Percentiles rank a stretch among this genome's conserved stretches.
These are phyloP conservation scores for Drechslerella coelobrocha DNA, from an alignment of 2,329 filamentous ascomycete species.

Conservation along the genomic window DNA sequence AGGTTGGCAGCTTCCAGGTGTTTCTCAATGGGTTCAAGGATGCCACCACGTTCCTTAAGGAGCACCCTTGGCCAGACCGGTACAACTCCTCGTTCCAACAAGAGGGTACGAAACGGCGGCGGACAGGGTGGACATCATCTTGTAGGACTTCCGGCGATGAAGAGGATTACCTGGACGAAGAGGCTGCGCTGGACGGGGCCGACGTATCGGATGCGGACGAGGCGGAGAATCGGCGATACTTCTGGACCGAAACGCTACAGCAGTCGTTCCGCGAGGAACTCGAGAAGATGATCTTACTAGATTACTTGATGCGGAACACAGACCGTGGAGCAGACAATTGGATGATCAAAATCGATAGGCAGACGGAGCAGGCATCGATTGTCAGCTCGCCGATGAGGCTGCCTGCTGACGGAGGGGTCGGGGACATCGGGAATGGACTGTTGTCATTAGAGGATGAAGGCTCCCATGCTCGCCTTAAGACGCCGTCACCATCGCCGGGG, in stretches of 20 bases:
- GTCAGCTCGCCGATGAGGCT: constrained; percentile 76
- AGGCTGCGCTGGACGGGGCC: constrained; percentile 54
- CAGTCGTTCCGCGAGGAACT: constrained; percentile 93
- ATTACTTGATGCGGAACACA: constrained; percentile 99
- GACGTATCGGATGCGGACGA: constrained; percentile 58
- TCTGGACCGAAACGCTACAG: constrained; percentile 87
- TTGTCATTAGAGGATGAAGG: constrained; percentile 54
- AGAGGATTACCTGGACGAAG: constrained; percentile 61
- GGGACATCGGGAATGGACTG: constrained; percentile 58
- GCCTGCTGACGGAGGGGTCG: constrained; percentile 55
- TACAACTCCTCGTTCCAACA: constrained; percentile 71
- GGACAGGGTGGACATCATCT: constrained; percentile 57
- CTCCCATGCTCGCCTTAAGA: constrained; percentile 55
- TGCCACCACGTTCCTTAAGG: constrained; percentile 90
- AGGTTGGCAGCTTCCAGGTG: constrained; percentile 94
- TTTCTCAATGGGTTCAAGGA: constrained; percentile 98
- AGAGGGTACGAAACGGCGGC: constrained; percentile 67
- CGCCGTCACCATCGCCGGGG: constrained; percentile 63
- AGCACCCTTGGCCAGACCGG: constrained; percentile 97
- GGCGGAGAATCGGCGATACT: constrained; percentile 67
- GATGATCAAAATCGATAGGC: constrained; percentile 97
- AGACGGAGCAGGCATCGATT: constrained; percentile 81
- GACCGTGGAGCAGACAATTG: constrained; percentile 96
- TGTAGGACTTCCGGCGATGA: constrained; percentile 58
- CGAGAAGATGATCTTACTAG: constrained; percentile 94